A percentile compares a stretch with the other conserved stretches of the same genome.
Conservation (phyloP, 225 moss, liverwort and hornwort species). For the Bryoerythrophyllum caledonicum region DNA sequence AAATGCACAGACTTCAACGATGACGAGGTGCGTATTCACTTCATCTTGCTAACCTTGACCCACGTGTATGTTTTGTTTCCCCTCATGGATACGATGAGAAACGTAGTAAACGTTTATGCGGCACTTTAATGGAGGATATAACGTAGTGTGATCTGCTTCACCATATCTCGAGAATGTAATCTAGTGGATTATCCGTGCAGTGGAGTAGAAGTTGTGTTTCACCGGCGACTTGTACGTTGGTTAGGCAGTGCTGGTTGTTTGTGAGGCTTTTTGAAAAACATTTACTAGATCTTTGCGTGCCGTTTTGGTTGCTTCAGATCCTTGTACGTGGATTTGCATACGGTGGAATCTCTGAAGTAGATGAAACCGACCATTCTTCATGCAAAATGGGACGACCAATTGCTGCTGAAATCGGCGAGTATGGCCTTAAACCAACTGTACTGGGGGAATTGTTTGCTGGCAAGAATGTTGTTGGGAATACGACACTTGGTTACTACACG, state of each 20-base stretch:
- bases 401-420: slow-evolving; percentile 65
- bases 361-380: slow-evolving; percentile 58
- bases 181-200: slow-evolving; percentile 8
- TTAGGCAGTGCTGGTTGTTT: not conserved
- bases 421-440: slow-evolving; percentile 71
- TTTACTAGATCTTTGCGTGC: not conserved
- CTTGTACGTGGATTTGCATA: slow-evolving; percentile 77
- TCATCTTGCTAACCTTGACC: not conserved
- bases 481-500: slow-evolving; percentile 74
- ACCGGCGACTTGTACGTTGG: slow-evolving; percentile 1
- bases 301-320: slow-evolving; percentile 51
- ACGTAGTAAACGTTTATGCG: not conserved
- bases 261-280: not conserved
- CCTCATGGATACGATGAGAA: not conserved
- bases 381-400: slow-evolving; percentile 69
- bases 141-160: not conserved
- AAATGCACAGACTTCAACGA: slow-evolving; percentile 85
- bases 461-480: slow-evolving; percentile 36
- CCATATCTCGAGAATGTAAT: slow-evolving; percentile 4
- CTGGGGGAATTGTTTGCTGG: slow-evolving; percentile 75
- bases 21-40: slow-evolving; percentile 58
- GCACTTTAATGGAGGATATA: not conserved
- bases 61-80: not conserved
- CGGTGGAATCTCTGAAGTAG: slow-evolving; percentile 79
- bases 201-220: not conserved